Percentiles rank a stretch among this genome's conserved stretches.
phyloP scores from a whole-genome alignment of 2,329 filamentous ascomycete genomes.

The Venturia effusa region DNA sequence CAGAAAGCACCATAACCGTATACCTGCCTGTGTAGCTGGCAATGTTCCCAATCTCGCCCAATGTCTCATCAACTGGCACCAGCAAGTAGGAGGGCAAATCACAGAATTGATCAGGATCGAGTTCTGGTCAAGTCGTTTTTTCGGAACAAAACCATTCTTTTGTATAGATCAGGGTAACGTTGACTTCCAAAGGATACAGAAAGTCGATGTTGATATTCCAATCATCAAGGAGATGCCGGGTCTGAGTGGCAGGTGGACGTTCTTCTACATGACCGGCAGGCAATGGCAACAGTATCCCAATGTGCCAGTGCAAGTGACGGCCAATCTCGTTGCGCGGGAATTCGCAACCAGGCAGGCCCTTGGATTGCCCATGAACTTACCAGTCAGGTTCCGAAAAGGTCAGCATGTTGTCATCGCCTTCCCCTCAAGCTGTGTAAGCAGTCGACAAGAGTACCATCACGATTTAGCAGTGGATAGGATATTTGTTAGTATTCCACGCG shows the following conservation, averaged over 20 bases:
- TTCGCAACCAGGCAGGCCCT: neutral
- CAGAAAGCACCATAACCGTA: neutral
- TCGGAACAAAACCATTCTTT: neutral
- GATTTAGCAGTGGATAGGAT: neutral
- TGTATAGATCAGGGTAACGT: neutral
- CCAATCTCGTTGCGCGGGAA: neutral
- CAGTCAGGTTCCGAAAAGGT: slow-evolving; percentile 1
- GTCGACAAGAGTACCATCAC: neutral
- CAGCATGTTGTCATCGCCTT: neutral
- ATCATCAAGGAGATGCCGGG: neutral
- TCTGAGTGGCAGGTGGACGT: neutral
- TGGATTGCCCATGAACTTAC: neutral
- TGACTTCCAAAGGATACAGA: neutral
- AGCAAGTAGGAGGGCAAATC: neutral
- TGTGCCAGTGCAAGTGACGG: neutral
- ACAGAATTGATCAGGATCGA: neutral
- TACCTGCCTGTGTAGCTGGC: neutral
- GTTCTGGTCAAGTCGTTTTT: neutral
- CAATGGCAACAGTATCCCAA: neutral
- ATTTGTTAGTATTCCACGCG: neutral
- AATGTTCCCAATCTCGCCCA: slow-evolving; percentile 12
- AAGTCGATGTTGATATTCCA: neutral
- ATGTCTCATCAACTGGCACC: slow-evolving; percentile 4
- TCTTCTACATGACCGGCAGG: neutral
- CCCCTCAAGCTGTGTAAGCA: neutral